Conservation (phyloP, 2,329 filamentous ascomycete genomes). For the Parascedosporium putredinis region DNA sequence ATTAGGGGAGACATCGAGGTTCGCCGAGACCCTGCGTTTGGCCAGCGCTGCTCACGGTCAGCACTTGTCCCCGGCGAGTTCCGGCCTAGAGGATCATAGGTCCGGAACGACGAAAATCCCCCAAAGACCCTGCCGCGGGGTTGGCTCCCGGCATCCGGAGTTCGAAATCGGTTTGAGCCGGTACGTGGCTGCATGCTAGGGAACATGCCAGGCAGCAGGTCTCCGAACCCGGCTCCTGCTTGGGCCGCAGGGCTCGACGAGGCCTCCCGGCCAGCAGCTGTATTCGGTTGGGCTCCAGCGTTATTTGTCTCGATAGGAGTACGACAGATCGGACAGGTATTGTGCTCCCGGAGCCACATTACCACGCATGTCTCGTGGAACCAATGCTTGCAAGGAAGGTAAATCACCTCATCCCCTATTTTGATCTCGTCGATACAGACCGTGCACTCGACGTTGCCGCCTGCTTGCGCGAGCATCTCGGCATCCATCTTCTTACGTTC, state of each 20-base stretch:
- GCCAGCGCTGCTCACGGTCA: conserved; percentile 5
- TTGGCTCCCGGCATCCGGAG: not conserved
- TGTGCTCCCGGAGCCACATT: conserved; percentile 79
- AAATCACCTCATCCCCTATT: conserved; percentile 61
- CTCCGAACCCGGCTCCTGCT: not conserved
- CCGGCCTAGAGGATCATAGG: not conserved
- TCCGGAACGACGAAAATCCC: no score
- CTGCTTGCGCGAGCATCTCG: conserved; percentile 46
- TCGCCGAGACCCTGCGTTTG: conserved; percentile 4
- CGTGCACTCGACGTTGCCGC: conserved; percentile 64
- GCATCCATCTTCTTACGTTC: conserved; percentile 60
- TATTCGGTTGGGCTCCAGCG: not conserved
- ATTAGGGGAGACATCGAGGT: conserved; percentile 7
- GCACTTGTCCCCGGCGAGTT: not conserved
- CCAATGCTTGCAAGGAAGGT: conserved; percentile 85
- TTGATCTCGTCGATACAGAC: conserved; percentile 87
- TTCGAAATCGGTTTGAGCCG: not conserved
- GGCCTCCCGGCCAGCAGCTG: not conserved
- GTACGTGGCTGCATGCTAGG: not conserved
- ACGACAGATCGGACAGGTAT: conserved; percentile 81
- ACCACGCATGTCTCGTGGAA: conserved; percentile 78
- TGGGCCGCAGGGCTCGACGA: not conserved
- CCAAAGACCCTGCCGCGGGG: not conserved
- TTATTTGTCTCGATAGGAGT: conserved; percentile 35
- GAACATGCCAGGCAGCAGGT: not conserved